Evolutionary conservation across 148 eudicot species (phyloP).

Genomic region (Chenopodium berlandieri): DNA sequence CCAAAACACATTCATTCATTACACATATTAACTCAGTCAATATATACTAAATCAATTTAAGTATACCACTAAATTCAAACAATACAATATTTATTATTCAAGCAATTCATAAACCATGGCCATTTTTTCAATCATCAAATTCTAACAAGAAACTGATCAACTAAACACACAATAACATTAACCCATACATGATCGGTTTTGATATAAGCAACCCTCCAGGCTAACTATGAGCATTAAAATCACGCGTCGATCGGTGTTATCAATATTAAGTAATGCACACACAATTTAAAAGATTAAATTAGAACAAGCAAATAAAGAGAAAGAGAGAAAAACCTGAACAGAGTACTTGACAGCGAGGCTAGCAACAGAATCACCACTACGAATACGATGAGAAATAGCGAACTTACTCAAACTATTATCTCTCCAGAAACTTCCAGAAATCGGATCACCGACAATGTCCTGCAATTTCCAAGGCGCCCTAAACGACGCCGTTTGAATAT

Average conservation of each 20-base stretch:
- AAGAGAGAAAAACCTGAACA: conserved; percentile 58
- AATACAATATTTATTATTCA: neutral
- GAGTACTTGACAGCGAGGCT: conserved; percentile 91
- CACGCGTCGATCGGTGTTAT: too few relatives aligned
- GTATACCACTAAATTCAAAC: neutral
- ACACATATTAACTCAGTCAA: too few relatives aligned
- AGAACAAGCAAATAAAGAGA: neutral
- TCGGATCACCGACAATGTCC: conserved; percentile 68
- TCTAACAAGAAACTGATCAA: neutral
- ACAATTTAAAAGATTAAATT: neutral
- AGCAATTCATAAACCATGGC: neutral
- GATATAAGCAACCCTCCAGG: too few relatives aligned
- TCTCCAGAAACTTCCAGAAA: conserved; percentile 85
- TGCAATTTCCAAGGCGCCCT: conserved; percentile 72
- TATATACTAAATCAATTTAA: neutral
- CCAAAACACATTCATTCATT: too few relatives aligned
- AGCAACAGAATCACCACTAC: conserved; percentile 59
- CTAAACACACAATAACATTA: neutral
- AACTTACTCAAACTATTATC: conserved; percentile 57
- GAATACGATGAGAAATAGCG: conserved; percentile 77
- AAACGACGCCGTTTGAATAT: conserved; percentile 59
- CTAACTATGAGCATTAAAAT: too few relatives aligned
- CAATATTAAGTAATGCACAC: too few relatives aligned
- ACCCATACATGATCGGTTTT: neutral
- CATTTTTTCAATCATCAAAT: neutral